Base-by-base conservation (phyloP, 805 yeast genomes). In the Candida dajiaensis region DNA sequence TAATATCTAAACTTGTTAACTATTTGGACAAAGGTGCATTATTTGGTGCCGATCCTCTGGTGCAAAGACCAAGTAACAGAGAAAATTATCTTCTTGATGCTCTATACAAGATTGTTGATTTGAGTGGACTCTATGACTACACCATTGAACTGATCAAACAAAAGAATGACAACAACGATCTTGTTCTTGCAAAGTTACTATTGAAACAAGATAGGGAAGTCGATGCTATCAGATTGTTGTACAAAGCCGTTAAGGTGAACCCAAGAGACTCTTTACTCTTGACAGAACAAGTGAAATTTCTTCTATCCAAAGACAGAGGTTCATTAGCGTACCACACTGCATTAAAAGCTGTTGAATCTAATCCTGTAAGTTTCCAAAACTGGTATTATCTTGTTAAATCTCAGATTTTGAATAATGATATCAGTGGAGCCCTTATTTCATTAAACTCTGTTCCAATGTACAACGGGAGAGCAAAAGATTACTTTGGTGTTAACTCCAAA, bases 371-470 rank as follows among this genome's bases (percentile, higher is more conserved):
- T 60, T 88, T 83, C 59, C 76, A 73, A 43, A 69, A 84, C 25
- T 88, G 96, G 96, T 77, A 76, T 48, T 68, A 70, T 33, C 67
- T 88, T 39, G 76, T 85, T 6, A 69, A 80, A 50, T 75, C 80
- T 31, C 81, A 87, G 55, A 72, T 84, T 18, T 63, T 81, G 33
- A 66, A 58, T 40, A 76, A 72, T 42, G 79, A 86, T 57, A 78
- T 71, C 53, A 68, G 70, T 36, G 71, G 68, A 50, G 95, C 95
- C 0, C 66, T 89, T 37, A 59, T 79, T 36, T 74, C 90, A 0
- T 68, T 88, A 51, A 89, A 89, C 59, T 77, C 89, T 1, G 75
- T 88, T 41, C 95, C 96, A 8, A 78, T 87, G 76, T 80, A 76
- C 56, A 71, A 73, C 4, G 62, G 62, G 5, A 49, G 62, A 38